A percentile compares a stretch with the other conserved stretches of the same genome.
Evolutionary conservation across 345 rosid species (phyloP).

Genomic region (Laguncularia racemosa): DNA sequence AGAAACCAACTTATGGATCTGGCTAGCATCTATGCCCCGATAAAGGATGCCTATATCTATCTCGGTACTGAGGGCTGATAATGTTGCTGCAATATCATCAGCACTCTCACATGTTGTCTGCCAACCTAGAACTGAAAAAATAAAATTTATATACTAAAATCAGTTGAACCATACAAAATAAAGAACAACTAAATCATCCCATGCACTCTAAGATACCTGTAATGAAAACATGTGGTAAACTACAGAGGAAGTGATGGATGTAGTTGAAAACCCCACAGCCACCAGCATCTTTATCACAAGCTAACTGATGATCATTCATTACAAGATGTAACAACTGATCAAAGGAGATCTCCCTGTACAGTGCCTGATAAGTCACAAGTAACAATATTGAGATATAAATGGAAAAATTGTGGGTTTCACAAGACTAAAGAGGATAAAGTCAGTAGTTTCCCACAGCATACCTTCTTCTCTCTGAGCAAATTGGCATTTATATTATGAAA

Average conservation of each 20-base stretch:
- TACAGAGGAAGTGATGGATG: conserved; percentile 68
- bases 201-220: conserved; percentile 51
- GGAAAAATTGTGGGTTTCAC: neutral
- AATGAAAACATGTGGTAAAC: conserved; percentile 72
- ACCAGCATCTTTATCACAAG: conserved; percentile 76
- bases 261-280: conserved; percentile 89
- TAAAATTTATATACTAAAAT: neutral
- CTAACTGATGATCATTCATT: conserved; percentile 86
- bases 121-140: conserved; percentile 89
- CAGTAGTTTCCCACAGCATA: conserved; percentile 14
- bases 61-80: conserved; percentile 67
- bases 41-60: conserved; percentile 80
- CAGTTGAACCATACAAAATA: conserved; percentile 6
- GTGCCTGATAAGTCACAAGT: conserved; percentile 36
- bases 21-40: conserved; percentile 70
- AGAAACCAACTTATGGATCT: conserved; percentile 61
- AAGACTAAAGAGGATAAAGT: conserved; percentile 5
- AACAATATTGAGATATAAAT: neutral
- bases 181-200: conserved; percentile 5
- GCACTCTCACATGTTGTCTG: conserved; percentile 83
- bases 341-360: conserved; percentile 65
- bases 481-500: conserved; percentile 91
- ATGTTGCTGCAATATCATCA: conserved; percentile 77
- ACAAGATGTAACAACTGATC: conserved; percentile 70
- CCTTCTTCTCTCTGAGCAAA: conserved; percentile 88